Conservation (phyloP, 176 grass and related monocot species). For the Rhipidocladum racemiflorum region DNA sequence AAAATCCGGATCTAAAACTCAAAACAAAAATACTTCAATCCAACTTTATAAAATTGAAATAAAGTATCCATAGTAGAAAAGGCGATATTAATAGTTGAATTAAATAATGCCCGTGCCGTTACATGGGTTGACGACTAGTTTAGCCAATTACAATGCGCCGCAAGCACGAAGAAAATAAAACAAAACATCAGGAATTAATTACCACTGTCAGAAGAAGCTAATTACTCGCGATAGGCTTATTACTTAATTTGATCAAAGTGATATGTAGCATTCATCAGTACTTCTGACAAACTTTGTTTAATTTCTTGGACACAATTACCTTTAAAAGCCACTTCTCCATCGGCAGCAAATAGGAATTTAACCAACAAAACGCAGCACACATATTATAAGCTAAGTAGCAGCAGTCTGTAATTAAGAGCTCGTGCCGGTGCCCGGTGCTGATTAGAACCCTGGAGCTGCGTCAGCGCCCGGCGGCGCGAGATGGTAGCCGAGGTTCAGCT, state of each 20-base stretch:
- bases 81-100: too few species aligned
- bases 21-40: too few species aligned
- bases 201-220: neutral
- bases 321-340: neutral
- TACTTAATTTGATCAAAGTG: neutral
- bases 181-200: neutral
- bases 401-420: neutral
- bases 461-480: neutral
- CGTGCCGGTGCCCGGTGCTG: neutral
- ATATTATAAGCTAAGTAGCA: neutral
- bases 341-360: neutral
- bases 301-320: neutral
- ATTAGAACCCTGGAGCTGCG: slow-evolving; percentile 16
- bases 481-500: slow-evolving; percentile 62
- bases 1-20: too few species aligned
- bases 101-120: too few species aligned
- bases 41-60: too few species aligned
- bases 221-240: neutral
- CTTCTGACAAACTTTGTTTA: neutral
- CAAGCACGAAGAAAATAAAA: neutral
- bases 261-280: neutral
- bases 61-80: too few species aligned
- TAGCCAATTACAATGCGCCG: too few species aligned
- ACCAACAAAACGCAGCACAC: slow-evolving; percentile 16
- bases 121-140: too few species aligned